phyloP scores from a whole-genome alignment of 257 asterid genomes.

The Solanum pimpinellifolium region DNA sequence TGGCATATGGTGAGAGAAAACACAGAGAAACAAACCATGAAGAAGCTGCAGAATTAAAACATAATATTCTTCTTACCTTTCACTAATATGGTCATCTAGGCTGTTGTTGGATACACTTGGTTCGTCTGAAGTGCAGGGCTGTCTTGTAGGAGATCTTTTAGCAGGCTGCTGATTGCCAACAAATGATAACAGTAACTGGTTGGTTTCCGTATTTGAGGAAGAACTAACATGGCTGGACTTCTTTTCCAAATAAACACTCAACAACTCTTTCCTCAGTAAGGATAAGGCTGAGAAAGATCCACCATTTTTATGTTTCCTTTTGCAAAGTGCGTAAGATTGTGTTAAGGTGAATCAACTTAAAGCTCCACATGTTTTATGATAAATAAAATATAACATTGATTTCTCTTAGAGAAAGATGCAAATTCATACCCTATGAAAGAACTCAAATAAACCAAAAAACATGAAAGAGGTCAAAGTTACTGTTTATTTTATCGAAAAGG shows the following conservation, averaged over 20 bases:
- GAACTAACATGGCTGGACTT: conserved; percentile 36
- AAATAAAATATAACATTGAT: neutral
- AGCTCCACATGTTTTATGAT: conserved; percentile 1
- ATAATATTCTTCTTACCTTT: conserved; percentile 35
- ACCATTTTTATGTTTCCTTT: conserved; percentile 36
- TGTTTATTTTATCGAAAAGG: neutral
- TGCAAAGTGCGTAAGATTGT: conserved; percentile 49
- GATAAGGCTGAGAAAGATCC: conserved; percentile 46
- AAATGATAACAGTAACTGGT: conserved; percentile 58
- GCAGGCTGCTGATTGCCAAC: conserved; percentile 42
- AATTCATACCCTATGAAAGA: neutral
- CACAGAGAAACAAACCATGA: neutral
- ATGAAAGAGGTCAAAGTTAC: neutral
- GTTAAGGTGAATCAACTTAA: conserved; percentile 37
- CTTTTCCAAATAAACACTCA: conserved; percentile 42
- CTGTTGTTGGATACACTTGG: conserved; percentile 21
- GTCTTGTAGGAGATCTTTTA: conserved; percentile 22
- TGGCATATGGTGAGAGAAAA: neutral
- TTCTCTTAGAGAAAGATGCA: neutral
- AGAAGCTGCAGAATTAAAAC: neutral
- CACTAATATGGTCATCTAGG: conserved; percentile 21
- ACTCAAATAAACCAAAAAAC: neutral
- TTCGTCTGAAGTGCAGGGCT: conserved; percentile 25
- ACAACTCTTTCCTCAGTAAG: conserved; percentile 54
- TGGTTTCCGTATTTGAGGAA: conserved; percentile 39